Evolutionary conservation across 2,329 filamentous ascomycete genomes (phyloP).

Genomic region (Fonsecaea pedrosoi): DNA sequence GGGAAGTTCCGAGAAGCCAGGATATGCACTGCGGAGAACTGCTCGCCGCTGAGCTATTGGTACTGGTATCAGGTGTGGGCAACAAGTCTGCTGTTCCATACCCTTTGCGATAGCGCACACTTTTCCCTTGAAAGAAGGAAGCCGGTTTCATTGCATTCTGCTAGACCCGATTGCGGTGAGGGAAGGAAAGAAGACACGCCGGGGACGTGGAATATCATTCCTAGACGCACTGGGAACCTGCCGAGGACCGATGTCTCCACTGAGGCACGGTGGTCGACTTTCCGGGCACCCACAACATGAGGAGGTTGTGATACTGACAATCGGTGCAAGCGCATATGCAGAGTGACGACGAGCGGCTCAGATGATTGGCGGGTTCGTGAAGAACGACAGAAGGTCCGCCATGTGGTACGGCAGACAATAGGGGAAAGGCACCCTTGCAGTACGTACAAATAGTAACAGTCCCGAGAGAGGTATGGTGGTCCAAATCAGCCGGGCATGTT

Average conservation of each 20-base stretch:
- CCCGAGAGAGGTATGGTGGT: neutral
- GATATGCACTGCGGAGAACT: constrained; percentile 16
- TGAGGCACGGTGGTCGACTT: constrained; percentile 7
- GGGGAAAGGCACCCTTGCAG: constrained; percentile 18
- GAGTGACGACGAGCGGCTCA: constrained; percentile 8
- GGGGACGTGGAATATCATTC: constrained; percentile 8
- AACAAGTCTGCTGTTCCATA: constrained; percentile 8
- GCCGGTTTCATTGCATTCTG: neutral
- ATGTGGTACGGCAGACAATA: constrained; percentile 16
- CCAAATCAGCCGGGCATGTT: neutral
- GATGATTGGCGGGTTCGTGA: constrained; percentile 32
- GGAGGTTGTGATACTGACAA: constrained; percentile 9
- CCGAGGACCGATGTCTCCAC: constrained; percentile 14
- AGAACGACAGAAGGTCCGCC: constrained; percentile 27
- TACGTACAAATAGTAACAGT: constrained; percentile 7
- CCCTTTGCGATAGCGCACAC: constrained; percentile 6
- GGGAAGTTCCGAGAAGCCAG: constrained; percentile 11
- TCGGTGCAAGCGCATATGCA: constrained; percentile 28
- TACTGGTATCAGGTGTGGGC: neutral
- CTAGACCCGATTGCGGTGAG: constrained; percentile 11
- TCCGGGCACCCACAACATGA: constrained; percentile 10
- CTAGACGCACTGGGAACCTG: constrained; percentile 12
- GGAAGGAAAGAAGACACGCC: constrained; percentile 6
- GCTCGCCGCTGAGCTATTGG: constrained; percentile 1
- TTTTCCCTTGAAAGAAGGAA: neutral